phyloP scores from a whole-genome alignment of 2,329 filamentous ascomycete genomes.

The Fusarium pseudocircinatum region DNA sequence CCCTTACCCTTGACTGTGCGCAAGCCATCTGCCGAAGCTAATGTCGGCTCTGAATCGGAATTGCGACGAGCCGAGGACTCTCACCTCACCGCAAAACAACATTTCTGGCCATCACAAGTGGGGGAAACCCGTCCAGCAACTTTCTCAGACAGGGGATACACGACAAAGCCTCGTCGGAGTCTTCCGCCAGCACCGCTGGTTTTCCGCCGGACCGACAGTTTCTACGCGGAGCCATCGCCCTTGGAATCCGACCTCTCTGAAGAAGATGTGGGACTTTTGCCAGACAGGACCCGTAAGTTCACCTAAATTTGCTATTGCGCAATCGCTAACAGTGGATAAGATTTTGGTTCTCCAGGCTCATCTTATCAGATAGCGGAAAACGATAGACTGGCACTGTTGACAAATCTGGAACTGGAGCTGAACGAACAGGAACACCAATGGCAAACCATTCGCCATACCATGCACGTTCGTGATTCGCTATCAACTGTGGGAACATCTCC shows the following conservation, averaged over 20 bases:
- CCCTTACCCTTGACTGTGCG: constrained; percentile 58
- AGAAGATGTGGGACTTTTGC: constrained; percentile 53
- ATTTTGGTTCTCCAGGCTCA: constrained; percentile 3
- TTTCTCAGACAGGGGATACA: constrained; percentile 64
- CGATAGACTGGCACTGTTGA: constrained; percentile 60
- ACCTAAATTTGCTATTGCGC: neutral
- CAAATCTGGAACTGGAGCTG: constrained; percentile 71
- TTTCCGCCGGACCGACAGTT: constrained; percentile 56
- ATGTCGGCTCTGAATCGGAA: constrained; percentile 15
- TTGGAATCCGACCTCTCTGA: constrained; percentile 55
- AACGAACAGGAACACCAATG: constrained; percentile 68
- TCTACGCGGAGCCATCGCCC: constrained; percentile 61
- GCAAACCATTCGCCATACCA: constrained; percentile 64
- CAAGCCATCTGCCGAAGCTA: constrained; percentile 45
- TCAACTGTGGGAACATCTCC: constrained; percentile 54
- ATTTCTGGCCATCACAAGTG: constrained; percentile 64
- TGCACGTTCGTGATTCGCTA: constrained; percentile 59
- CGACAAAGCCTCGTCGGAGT: constrained; percentile 59
- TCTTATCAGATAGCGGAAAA: constrained; percentile 44
- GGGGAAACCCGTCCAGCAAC: constrained; percentile 65
- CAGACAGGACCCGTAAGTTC: constrained; percentile 11
- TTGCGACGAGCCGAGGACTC: constrained; percentile 19
- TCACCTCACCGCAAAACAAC: constrained; percentile 7
- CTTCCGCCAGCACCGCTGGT: constrained; percentile 66
- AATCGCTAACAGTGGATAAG: constrained; percentile 19